phyloP scores from a whole-genome alignment of 164 flowering plant species.

The Vitis rupestris region DNA sequence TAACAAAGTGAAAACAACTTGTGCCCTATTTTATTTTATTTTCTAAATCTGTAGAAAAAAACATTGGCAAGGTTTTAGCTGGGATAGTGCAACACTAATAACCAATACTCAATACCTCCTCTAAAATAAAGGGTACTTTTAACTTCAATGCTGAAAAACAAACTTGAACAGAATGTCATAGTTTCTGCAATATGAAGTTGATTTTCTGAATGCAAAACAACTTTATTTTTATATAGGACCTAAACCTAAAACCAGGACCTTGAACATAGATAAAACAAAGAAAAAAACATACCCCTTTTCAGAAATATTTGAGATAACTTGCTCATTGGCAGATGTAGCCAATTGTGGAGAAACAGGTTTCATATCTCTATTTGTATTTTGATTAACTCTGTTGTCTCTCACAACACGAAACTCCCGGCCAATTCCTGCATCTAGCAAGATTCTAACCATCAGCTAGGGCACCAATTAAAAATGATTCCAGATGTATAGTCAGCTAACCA shows the following conservation, averaged over 20 bases:
- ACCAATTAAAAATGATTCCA: background rate
- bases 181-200: background rate
- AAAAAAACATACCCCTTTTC: conserved; percentile 43
- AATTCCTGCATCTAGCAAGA: conserved; percentile 48
- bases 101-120: no score
- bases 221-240: background rate
- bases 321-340: conserved; percentile 32
- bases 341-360: conserved; percentile 36
- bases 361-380: conserved; percentile 34
- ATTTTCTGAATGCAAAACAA: background rate
- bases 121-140: no score
- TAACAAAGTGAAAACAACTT: no score
- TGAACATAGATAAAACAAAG: background rate
- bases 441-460: conserved; percentile 1
- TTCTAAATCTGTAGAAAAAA: no score
- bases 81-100: no score
- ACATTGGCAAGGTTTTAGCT: no score
- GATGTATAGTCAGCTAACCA: background rate
- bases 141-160: background rate
- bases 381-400: conserved; percentile 82
- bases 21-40: no score
- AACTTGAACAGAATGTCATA: background rate
- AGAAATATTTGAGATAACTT: conserved; percentile 27
- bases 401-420: conserved; percentile 85
- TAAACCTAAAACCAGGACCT: background rate